phyloP scores from a whole-genome alignment of 495 filamentous ascomycete genomes.

The Aspergillus coremiiformis region DNA sequence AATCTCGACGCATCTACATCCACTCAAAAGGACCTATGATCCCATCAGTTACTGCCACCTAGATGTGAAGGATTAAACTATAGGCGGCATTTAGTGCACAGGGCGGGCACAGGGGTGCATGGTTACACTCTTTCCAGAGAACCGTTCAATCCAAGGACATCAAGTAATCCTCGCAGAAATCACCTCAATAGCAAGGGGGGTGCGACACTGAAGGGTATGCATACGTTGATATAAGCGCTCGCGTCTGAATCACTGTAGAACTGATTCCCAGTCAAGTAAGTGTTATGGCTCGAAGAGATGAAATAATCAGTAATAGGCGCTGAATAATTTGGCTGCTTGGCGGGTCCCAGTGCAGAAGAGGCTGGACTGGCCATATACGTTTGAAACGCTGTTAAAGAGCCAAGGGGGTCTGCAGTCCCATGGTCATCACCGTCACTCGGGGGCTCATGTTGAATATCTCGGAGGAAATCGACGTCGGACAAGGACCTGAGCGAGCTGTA shows the following conservation, averaged over 20 bases:
- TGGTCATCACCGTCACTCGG: not conserved
- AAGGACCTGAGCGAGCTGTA: constrained; percentile 20
- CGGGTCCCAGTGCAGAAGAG: constrained; percentile 36
- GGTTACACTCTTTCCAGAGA: not conserved
- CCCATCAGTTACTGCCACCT: not conserved
- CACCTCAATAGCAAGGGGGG: not conserved
- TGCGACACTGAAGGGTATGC: constrained; percentile 14
- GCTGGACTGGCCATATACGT: constrained; percentile 53
- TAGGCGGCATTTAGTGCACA: not conserved
- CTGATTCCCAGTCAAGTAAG: constrained; percentile 89
- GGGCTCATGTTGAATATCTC: constrained; percentile 21
- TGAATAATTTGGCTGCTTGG: constrained; percentile 41
- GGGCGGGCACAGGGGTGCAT: not conserved
- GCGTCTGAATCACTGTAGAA: constrained; percentile 75
- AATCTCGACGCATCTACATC: constrained; percentile 92
- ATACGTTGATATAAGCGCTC: constrained; percentile 74
- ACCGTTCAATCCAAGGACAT: not conserved
- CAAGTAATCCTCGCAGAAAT: not conserved
- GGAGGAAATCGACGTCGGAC: constrained; percentile 16
- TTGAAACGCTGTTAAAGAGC: constrained; percentile 44
- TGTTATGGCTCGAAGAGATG: constrained; percentile 90
- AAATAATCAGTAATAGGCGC: constrained; percentile 81
- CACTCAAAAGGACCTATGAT: constrained; percentile 56
- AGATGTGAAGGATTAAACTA: not conserved
- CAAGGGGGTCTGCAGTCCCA: constrained; percentile 15